phyloP scores from a whole-genome alignment of 352 stramenopile genomes.

The Elongisporangium prolatum region DNA sequence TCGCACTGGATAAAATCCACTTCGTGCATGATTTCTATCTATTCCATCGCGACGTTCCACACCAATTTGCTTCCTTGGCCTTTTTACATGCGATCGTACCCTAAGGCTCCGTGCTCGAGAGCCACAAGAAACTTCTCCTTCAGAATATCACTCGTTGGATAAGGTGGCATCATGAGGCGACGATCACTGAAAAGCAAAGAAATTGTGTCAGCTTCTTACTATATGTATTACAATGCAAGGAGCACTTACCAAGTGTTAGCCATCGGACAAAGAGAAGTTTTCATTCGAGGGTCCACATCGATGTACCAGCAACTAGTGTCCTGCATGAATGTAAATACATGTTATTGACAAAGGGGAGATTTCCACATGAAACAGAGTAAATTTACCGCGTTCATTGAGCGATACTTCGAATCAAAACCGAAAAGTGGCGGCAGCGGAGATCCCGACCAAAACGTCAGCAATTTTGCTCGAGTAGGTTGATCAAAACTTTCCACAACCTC shows the following conservation, averaged over 20 bases:
- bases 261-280: slow-evolving; percentile 48
- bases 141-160: slow-evolving; percentile 41
- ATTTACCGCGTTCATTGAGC: slow-evolving; percentile 47
- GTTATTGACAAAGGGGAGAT: neutral
- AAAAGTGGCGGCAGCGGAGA: slow-evolving; percentile 65
- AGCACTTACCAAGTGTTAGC: slow-evolving; percentile 67
- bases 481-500: slow-evolving; percentile 58
- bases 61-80: neutral
- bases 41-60: neutral
- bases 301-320: slow-evolving; percentile 65
- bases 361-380: neutral
- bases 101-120: slow-evolving; percentile 53
- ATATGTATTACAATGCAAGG: neutral
- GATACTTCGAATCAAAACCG: slow-evolving; percentile 55
- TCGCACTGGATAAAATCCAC: neutral
- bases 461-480: slow-evolving; percentile 36
- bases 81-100: slow-evolving; percentile 76
- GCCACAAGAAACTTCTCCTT: slow-evolving; percentile 61
- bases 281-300: slow-evolving; percentile 49
- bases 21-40: slow-evolving; percentile 4
- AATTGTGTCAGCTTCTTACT: slow-evolving; percentile 7
- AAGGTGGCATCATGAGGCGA: slow-evolving; percentile 64
- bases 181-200: slow-evolving; percentile 37
- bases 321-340: slow-evolving; percentile 16
- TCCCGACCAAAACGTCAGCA: slow-evolving; percentile 79